Percentiles rank a stretch among this genome's conserved stretches.
These are phyloP conservation scores for Schizosaccharomyces lindneri DNA, from an alignment of 805 yeast genomes.

Conservation along the genomic window DNA sequence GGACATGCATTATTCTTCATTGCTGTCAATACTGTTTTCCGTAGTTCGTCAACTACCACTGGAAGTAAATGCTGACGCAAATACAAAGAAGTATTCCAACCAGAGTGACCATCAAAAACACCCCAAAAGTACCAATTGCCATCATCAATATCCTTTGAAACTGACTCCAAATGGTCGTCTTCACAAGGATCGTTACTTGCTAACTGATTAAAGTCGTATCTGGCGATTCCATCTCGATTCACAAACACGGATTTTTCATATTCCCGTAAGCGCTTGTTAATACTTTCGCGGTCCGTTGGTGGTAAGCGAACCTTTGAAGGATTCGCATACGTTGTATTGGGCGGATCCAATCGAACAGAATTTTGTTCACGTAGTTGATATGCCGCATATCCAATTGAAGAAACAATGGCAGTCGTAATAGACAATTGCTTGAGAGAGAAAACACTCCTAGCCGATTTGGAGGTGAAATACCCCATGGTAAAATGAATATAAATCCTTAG, in stretches of 20 bases:
- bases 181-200: slow-evolving; percentile 86
- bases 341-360: not conserved
- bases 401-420: not conserved
- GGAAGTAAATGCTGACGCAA: slow-evolving; percentile 56
- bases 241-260: not conserved
- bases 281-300: not conserved
- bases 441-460: not conserved
- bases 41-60: slow-evolving; percentile 48
- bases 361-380: not conserved
- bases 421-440: not conserved
- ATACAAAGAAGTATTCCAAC: slow-evolving; percentile 78
- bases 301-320: not conserved
- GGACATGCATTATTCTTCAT: slow-evolving; percentile 18
- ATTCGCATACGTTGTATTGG: not conserved
- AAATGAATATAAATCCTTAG: too few species aligned
- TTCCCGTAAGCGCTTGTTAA: not conserved
- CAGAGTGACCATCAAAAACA: slow-evolving; percentile 83
- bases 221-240: slow-evolving; percentile 43
- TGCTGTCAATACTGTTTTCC: slow-evolving; percentile 26
- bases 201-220: slow-evolving; percentile 75
- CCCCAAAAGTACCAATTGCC: slow-evolving; percentile 90
- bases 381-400: not conserved
- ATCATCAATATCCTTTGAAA: slow-evolving; percentile 19
- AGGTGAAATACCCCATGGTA: not conserved
- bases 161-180: slow-evolving; percentile 72